A percentile compares a stretch with the other conserved stretches of the same genome.
Conservation (phyloP, 1,284 basidiomycete species). For the Marasmius sp. region DNA sequence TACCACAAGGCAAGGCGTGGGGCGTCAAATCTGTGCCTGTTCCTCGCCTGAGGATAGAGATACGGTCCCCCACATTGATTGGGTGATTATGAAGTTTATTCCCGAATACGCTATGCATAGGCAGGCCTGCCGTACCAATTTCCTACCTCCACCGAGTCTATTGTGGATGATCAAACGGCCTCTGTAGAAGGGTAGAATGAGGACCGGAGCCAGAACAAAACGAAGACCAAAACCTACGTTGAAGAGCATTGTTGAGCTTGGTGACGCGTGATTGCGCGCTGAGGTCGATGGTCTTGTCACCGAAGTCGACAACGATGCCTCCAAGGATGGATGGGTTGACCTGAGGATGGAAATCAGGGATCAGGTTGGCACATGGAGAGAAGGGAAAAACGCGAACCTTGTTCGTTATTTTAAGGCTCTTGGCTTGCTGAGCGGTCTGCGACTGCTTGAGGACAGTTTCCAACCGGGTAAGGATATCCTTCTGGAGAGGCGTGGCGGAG, state of each 20-base stretch:
- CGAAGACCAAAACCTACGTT: conserved; percentile 50
- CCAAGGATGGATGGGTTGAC: conserved; percentile 88
- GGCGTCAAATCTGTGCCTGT: no score
- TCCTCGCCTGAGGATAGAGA: no score
- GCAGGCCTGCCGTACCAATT: background rate
- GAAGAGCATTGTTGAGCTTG: conserved; percentile 88
- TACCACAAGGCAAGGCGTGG: no score
- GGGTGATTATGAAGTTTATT: background rate
- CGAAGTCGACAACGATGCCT: conserved; percentile 94
- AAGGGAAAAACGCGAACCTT: conserved; percentile 54
- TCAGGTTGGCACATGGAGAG: background rate
- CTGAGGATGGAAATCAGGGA: conserved; percentile 36
- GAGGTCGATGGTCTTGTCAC: conserved; percentile 96
- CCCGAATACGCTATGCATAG: background rate
- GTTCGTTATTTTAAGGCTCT: conserved; percentile 85
- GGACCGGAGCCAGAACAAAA: conserved; percentile 5
- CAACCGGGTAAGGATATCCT: conserved; percentile 70
- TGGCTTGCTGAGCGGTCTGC: conserved; percentile 80
- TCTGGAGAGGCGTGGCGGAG: conserved; percentile 78
- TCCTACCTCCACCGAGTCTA: background rate
- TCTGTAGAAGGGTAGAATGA: conserved; percentile 19
- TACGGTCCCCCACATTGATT: background rate
- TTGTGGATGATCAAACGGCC: conserved; percentile 26
- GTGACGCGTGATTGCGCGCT: conserved; percentile 92
- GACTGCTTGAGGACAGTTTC: conserved; percentile 86